Conservation (phyloP, 805 yeast species). For the Ogataea henricii region DNA sequence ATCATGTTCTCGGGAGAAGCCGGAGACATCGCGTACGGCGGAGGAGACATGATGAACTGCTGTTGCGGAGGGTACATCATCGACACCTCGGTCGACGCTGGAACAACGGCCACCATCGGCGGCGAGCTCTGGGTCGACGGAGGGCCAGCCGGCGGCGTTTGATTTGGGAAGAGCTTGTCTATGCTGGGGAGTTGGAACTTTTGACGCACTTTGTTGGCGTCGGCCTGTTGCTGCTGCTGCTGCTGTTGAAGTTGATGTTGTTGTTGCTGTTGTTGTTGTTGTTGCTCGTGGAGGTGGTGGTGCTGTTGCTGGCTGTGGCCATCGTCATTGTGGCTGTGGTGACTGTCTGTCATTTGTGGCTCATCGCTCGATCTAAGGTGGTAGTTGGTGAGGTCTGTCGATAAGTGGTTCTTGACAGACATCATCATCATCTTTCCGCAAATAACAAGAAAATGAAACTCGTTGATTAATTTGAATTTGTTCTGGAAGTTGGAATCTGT, state of each 20-base stretch:
- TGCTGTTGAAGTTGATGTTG: no score
- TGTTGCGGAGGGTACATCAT: slow-evolving; percentile 2
- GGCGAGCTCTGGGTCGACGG: neutral
- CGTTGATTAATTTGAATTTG: neutral
- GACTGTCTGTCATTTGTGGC: slow-evolving; percentile 2
- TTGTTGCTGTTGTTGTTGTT: no score
- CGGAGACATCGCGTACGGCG: slow-evolving; percentile 1
- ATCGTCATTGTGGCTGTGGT: neutral
- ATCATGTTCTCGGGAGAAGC: slow-evolving; percentile 5
- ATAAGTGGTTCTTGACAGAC: slow-evolving; percentile 13
- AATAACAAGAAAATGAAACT: no score
- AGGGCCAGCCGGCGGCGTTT: no score
- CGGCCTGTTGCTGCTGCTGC: slow-evolving; percentile 3
- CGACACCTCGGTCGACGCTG: neutral
- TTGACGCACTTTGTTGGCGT: slow-evolving; percentile 5
- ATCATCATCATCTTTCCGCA: slow-evolving; percentile 14
- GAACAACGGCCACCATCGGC: neutral
- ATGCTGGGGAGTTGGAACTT: slow-evolving; percentile 26
- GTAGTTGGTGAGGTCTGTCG: slow-evolving; percentile 15
- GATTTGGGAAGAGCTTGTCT: slow-evolving; percentile 23
- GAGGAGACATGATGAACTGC: slow-evolving; percentile 6
- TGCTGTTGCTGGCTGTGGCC: no score
- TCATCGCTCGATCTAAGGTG: slow-evolving; percentile 10
- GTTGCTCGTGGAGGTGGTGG: no score
- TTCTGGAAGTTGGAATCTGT: neutral